phyloP scores from a whole-genome alignment of 768 basidiomycete species.

The Hericium alpestre region DNA sequence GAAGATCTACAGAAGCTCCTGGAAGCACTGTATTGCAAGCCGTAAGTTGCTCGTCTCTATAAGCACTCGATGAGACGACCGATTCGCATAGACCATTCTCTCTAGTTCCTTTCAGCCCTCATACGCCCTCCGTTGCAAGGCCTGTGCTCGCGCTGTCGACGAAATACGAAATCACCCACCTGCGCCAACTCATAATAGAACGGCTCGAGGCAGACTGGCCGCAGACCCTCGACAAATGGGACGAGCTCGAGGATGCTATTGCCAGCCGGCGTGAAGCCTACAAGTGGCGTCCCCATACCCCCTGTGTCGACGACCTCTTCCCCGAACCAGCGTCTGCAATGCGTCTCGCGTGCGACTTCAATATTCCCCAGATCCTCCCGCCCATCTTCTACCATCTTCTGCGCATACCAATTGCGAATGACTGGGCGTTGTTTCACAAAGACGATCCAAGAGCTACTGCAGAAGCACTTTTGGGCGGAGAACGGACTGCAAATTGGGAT shows the following conservation, averaged over 20 bases:
- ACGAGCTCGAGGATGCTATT: slow-evolving; percentile 11
- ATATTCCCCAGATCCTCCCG: not conserved
- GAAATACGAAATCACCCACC: slow-evolving; percentile 15
- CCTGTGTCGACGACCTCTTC: not conserved
- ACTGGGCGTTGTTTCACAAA: not conserved
- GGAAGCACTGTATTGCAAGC: slow-evolving; percentile 1
- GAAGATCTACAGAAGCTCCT: slow-evolving; percentile 20
- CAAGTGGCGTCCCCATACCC: not conserved
- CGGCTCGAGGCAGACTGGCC: slow-evolving; percentile 19
- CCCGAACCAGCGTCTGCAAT: not conserved
- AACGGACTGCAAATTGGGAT: too few relatives aligned
- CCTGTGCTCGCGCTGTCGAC: not conserved
- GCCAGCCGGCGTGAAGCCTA: not conserved
- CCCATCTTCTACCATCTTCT: not conserved
- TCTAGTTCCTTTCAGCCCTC: not conserved
- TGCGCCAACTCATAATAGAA: slow-evolving; percentile 10
- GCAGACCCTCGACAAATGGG: slow-evolving; percentile 21
- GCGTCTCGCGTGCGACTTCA: not conserved
- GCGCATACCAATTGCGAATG: not conserved
- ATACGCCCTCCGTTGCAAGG: not conserved
- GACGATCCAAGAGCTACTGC: too few relatives aligned
- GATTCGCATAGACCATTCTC: not conserved
- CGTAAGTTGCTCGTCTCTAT: not conserved
- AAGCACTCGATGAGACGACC: not conserved
- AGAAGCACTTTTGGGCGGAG: too few relatives aligned